Conservation (phyloP, 805 yeast genomes). For the Candida chauliodis region DNA sequence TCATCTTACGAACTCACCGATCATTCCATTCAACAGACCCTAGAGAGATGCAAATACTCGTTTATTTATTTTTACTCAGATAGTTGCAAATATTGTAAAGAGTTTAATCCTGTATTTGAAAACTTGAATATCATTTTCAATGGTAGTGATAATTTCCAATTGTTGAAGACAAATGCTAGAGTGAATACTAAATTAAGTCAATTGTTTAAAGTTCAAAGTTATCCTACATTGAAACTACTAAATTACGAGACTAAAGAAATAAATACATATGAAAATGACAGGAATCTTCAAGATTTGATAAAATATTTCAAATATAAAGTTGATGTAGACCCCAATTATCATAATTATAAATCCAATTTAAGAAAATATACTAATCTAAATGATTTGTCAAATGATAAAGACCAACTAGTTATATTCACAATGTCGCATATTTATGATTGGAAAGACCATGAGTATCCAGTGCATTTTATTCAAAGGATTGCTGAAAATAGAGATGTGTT, state of each 20-base stretch:
- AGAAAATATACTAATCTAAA: conserved; percentile 9
- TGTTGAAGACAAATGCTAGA: conserved; percentile 28
- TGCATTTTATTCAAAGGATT: conserved; percentile 32
- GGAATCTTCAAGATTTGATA: conserved; percentile 18
- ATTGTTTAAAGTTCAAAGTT: conserved; percentile 39
- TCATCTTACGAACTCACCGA: conserved; percentile 12
- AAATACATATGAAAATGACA: conserved; percentile 25
- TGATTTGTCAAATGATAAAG: conserved; percentile 6
- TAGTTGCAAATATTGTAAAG: conserved; percentile 30
- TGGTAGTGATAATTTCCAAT: conserved; percentile 30
- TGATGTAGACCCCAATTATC: conserved; percentile 19
- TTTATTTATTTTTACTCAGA: conserved; percentile 47
- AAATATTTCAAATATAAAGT: conserved; percentile 19
- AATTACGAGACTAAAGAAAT: conserved; percentile 39
- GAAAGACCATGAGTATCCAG: conserved; percentile 28
- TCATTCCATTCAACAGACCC: conserved; percentile 12
- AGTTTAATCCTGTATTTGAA: conserved; percentile 29
- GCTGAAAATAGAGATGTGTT: conserved; percentile 20
- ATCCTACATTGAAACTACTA: conserved; percentile 49
- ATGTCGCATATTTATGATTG: conserved; percentile 24
- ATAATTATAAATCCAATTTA: conserved; percentile 18
- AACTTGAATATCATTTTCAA: conserved; percentile 43
- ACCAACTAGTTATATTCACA: conserved; percentile 23
- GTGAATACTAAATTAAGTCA: conserved; percentile 28
- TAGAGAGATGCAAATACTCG: conserved; percentile 27